Evolutionary conservation across 2,329 filamentous ascomycete species (phyloP).

Genomic region (Sporothrix brasiliensis): DNA sequence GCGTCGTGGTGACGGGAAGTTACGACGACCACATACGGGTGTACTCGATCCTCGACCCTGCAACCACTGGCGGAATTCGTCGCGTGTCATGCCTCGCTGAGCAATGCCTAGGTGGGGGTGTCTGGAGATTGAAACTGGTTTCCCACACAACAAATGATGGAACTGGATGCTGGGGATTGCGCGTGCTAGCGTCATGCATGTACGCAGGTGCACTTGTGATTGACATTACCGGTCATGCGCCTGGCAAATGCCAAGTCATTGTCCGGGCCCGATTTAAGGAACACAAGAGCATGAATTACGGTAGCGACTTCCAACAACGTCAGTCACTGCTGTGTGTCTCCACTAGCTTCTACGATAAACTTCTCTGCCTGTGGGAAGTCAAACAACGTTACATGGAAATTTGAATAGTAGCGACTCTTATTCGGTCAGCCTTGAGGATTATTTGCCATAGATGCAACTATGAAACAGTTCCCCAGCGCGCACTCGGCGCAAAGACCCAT

Average conservation of each 20-base stretch:
- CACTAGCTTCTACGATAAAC: conserved; percentile 76
- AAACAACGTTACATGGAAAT: neutral
- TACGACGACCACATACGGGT: conserved; percentile 86
- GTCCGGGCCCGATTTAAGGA: conserved; percentile 75
- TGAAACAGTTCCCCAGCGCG: neutral
- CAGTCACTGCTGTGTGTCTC: conserved; percentile 58
- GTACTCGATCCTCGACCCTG: conserved; percentile 53
- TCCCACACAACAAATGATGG: conserved; percentile 37
- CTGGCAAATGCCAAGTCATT: conserved; percentile 60
- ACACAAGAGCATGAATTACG: conserved; percentile 95
- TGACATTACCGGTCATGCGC: conserved; percentile 47
- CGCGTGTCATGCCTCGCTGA: conserved; percentile 62
- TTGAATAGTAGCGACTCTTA: neutral
- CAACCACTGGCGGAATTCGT: conserved; percentile 47
- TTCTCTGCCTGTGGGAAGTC: conserved; percentile 67
- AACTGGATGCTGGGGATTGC: conserved; percentile 38
- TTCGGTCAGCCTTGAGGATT: neutral
- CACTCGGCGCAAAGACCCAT: neutral
- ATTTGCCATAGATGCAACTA: neutral
- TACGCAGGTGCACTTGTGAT: conserved; percentile 78
- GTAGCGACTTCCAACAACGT: conserved; percentile 66
- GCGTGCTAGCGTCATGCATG: conserved; percentile 89
- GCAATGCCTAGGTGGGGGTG: conserved; percentile 72
- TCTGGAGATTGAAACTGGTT: conserved; percentile 80
- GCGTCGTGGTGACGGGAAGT: conserved; percentile 78